Evolutionary conservation across 495 filamentous ascomycete genomes (phyloP).

Genomic region (Bathelium albidoporum): DNA sequence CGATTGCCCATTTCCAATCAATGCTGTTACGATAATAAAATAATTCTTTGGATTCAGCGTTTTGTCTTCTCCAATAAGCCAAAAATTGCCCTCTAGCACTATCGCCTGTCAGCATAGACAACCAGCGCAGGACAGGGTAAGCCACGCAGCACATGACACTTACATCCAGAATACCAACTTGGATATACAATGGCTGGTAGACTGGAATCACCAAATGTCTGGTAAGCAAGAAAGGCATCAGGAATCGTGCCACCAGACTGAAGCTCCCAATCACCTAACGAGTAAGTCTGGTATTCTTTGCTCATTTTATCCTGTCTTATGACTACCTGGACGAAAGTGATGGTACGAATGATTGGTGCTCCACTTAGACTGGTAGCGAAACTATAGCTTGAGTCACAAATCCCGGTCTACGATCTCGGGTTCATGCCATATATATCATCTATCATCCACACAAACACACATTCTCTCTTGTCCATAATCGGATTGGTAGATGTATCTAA

Average conservation of each 20-base stretch:
- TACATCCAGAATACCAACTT: constrained; percentile 58
- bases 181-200: constrained; percentile 62
- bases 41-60: constrained; percentile 51
- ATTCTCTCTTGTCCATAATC: too few relatives aligned
- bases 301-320: constrained; percentile 25
- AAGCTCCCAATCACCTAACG: constrained; percentile 53
- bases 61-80: constrained; percentile 54
- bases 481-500: too few relatives aligned
- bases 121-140: not conserved
- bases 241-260: constrained; percentile 46
- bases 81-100: constrained; percentile 54
- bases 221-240: constrained; percentile 56
- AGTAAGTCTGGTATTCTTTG: constrained; percentile 40
- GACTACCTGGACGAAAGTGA: not conserved
- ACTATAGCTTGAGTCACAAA: too few relatives aligned
- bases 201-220: constrained; percentile 53
- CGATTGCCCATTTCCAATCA: constrained; percentile 66
- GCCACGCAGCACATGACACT: not conserved
- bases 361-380: too few relatives aligned
- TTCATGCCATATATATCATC: not conserved
- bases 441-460: too few relatives aligned
- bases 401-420: too few relatives aligned
- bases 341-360: not conserved
- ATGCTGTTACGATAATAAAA: constrained; percentile 59
- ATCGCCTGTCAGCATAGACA: not conserved